Percentiles rank a stretch among this genome's conserved stretches.
Evolutionary conservation across 768 basidiomycete genomes (phyloP).

Genomic region (Lenzites betulinus): DNA sequence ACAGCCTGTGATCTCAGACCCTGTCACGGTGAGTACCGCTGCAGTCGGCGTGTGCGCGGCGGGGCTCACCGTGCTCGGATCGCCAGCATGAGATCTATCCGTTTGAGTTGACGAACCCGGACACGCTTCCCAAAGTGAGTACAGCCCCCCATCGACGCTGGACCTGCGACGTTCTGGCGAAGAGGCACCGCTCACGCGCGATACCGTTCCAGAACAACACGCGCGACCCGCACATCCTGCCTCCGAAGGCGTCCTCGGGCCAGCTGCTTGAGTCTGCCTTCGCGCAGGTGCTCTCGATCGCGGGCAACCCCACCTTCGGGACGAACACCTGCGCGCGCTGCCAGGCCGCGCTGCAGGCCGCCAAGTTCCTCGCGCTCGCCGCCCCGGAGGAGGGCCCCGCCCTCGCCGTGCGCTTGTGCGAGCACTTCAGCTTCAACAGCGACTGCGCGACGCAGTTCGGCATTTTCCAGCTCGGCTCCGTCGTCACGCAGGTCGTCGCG

Average conservation of each 20-base stretch:
- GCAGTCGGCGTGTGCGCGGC: neutral
- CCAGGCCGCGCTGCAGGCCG: slow-evolving; percentile 58
- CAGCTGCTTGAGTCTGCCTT: slow-evolving; percentile 54
- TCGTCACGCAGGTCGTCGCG: slow-evolving; percentile 70
- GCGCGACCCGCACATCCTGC: slow-evolving; percentile 65
- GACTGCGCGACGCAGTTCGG: slow-evolving; percentile 54
- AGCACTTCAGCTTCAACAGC: slow-evolving; percentile 50
- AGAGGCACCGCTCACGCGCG: neutral
- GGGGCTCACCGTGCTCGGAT: neutral
- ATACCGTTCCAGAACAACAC: slow-evolving; percentile 46
- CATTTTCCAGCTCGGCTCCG: slow-evolving; percentile 50
- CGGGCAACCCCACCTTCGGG: slow-evolving; percentile 53
- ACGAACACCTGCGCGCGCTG: slow-evolving; percentile 59
- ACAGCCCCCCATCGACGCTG: neutral
- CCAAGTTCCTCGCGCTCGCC: slow-evolving; percentile 66
- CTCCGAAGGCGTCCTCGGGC: slow-evolving; percentile 51
- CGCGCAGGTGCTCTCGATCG: slow-evolving; percentile 57
- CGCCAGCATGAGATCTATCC: slow-evolving; percentile 60
- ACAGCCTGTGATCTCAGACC: slow-evolving; percentile 78
- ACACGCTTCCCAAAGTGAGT: slow-evolving; percentile 52
- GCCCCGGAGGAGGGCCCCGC: slow-evolving; percentile 61
- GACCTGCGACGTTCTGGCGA: neutral
- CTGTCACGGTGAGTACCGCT: slow-evolving; percentile 51
- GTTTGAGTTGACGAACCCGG: slow-evolving; percentile 61
- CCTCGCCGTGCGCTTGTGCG: slow-evolving; percentile 61